phyloP scores from a whole-genome alignment of 768 basidiomycete species.

The Lactarius vividus region DNA sequence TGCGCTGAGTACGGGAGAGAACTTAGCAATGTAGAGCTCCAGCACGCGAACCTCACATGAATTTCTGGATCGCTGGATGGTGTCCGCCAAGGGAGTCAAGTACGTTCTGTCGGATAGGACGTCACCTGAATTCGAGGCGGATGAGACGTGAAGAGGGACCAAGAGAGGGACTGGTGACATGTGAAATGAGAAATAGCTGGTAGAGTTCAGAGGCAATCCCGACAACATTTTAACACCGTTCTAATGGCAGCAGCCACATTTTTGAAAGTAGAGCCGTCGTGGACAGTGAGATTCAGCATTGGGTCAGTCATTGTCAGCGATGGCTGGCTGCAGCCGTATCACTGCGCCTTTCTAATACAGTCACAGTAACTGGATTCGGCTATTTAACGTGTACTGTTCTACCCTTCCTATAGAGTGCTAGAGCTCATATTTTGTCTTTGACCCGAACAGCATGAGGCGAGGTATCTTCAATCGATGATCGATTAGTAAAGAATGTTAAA shows the following conservation, averaged over 20 bases:
- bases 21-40: constrained; percentile 41
- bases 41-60: constrained; percentile 44
- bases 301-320: no score
- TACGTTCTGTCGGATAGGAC: constrained; percentile 16
- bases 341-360: no score
- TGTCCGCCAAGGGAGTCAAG: constrained; percentile 43
- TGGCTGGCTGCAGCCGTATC: no score
- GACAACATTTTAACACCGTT: background rate
- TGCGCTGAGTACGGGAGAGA: constrained; percentile 40
- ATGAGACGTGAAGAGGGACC: background rate
- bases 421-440: no score
- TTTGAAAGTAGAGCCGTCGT: background rate
- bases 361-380: no score
- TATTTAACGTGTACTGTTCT: no score
- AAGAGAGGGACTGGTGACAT: background rate
- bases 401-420: no score
- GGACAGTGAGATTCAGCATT: no score
- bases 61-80: constrained; percentile 43
- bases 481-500: no score
- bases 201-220: background rate
- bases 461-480: no score
- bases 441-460: no score
- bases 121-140: background rate
- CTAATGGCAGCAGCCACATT: background rate
- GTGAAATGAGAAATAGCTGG: background rate